phyloP scores from a whole-genome alignment of 1,284 basidiomycete genomes.

The Boletus semigastroideus region DNA sequence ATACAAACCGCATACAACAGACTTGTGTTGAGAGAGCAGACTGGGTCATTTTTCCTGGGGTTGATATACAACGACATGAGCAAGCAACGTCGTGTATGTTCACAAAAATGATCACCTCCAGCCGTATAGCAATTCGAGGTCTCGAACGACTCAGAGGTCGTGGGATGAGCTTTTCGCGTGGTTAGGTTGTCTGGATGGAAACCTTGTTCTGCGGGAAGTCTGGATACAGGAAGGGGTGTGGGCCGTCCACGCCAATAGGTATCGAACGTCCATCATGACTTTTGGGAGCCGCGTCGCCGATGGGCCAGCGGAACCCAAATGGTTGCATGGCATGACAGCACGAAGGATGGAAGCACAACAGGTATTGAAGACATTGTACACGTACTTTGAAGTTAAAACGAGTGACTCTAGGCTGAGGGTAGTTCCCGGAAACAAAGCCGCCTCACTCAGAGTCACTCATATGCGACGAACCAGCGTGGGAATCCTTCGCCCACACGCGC shows the following conservation, averaged over 20 bases:
- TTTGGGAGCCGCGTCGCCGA: conserved; percentile 34
- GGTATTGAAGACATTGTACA: conserved; percentile 34
- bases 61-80: conserved; percentile 2
- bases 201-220: conserved; percentile 13
- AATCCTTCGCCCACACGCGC: too few relatives aligned
- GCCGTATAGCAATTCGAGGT: conserved; percentile 38
- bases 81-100: neutral
- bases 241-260: conserved; percentile 17
- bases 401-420: conserved; percentile 28
- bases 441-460: too few relatives aligned
- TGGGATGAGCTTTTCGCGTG: conserved; percentile 15
- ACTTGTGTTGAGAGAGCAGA: conserved; percentile 28
- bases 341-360: conserved; percentile 34
- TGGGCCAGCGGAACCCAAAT: conserved; percentile 33
- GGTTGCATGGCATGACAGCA: conserved; percentile 36
- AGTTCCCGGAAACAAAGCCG: too few relatives aligned
- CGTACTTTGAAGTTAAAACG: conserved; percentile 32
- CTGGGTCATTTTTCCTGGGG: conserved; percentile 35
- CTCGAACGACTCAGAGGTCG: conserved; percentile 16
- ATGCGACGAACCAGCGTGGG: too few relatives aligned
- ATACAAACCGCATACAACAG: conserved; percentile 5
- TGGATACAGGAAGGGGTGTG: conserved; percentile 3
- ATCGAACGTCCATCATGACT: conserved; percentile 9
- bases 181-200: conserved; percentile 1
- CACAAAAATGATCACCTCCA: conserved; percentile 28